Conservation (phyloP, 106 monocot species). For the Cymbidium sinense region DNA sequence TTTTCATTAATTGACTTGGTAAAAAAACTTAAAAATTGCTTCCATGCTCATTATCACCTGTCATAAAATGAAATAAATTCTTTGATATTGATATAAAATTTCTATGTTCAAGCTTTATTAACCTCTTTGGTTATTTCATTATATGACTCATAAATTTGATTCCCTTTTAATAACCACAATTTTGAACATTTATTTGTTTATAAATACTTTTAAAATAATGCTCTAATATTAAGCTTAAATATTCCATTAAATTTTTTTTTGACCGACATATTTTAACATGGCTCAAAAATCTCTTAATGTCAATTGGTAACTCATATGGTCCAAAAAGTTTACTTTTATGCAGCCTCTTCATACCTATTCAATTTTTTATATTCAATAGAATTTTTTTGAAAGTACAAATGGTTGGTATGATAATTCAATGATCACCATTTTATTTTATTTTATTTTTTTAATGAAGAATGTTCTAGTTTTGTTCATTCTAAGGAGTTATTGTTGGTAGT, state of each 20-base stretch:
- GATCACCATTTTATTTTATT: background rate
- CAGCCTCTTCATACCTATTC: background rate
- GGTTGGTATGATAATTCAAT: background rate
- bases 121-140: too few relatives aligned
- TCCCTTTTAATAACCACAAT: background rate
- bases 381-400: background rate
- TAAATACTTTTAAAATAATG: background rate
- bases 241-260: background rate
- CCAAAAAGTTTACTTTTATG: background rate
- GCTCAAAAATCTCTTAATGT: background rate
- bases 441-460: background rate
- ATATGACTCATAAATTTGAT: background rate
- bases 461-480: background rate
- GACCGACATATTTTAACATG: background rate
- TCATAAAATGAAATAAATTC: background rate
- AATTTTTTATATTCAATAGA: background rate
- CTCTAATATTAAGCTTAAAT: background rate
- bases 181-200: background rate
- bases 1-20: background rate
- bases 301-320: background rate
- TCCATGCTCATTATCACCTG: background rate
- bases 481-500: background rate
- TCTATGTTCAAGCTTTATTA: background rate
- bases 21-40: background rate
- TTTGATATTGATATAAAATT: background rate